Evolutionary conservation across 78 protist genomes (phyloP).

Genomic region (Emiliania huxleyi): DNA sequence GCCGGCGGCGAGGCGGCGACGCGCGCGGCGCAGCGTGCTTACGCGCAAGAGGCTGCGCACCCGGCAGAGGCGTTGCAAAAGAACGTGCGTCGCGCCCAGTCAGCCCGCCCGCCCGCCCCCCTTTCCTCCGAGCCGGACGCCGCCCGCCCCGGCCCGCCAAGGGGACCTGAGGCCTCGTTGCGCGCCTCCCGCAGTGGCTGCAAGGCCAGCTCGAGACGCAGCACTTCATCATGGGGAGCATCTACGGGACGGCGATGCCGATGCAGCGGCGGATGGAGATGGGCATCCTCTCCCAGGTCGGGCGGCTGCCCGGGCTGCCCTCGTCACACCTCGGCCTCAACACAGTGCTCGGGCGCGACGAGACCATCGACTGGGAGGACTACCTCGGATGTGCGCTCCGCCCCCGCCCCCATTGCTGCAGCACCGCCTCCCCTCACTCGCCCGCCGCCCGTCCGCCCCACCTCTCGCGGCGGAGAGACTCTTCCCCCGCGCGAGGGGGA

Average conservation of each 20-base stretch:
- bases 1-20: background rate
- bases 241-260: background rate
- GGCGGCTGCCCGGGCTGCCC: background rate
- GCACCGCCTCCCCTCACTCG: too few species aligned
- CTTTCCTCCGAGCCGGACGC: background rate
- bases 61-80: background rate
- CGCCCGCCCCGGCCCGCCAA: background rate
- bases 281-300: background rate
- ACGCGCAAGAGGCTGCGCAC: background rate
- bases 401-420: too few species aligned
- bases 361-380: conserved; percentile 5
- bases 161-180: background rate
- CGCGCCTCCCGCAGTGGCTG: background rate
- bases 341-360: background rate
- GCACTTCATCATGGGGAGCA: background rate
- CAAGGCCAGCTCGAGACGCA: background rate
- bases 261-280: background rate
- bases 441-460: background rate
- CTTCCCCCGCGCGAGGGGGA: too few species aligned
- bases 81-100: background rate
- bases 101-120: background rate
- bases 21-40: background rate
- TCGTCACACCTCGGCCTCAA: background rate
- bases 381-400: background rate
- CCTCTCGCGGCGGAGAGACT: background rate